Conservation (phyloP, 352 stramenopile species). For the Discostella stelligera region DNA sequence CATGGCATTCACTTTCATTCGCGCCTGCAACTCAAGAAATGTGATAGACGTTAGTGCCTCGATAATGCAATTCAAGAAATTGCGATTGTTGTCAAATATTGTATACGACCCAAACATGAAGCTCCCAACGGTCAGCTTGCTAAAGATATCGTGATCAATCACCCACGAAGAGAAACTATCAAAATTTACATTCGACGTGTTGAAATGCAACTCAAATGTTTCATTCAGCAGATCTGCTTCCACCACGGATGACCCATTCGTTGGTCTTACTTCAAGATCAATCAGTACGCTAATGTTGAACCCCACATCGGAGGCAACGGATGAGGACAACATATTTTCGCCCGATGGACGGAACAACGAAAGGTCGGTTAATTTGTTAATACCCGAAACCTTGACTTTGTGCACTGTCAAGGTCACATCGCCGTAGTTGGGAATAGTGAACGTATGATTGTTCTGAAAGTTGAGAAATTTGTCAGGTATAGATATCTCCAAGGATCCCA, state of each 20-base stretch:
- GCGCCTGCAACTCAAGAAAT: conserved; percentile 29
- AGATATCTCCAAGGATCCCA: conserved; percentile 16
- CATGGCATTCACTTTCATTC: conserved; percentile 44
- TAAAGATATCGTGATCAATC: conserved; percentile 48
- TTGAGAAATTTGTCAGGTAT: conserved; percentile 45
- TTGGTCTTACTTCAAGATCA: conserved; percentile 39
- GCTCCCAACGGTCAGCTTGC: conserved; percentile 43
- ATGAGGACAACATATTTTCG: conserved; percentile 39
- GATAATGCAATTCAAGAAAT: conserved; percentile 44
- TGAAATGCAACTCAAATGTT: conserved; percentile 48
- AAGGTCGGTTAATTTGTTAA: conserved; percentile 53
- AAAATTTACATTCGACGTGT: conserved; percentile 43
- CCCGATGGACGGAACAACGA: conserved; percentile 33
- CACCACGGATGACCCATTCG: conserved; percentile 34
- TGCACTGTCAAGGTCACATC: conserved; percentile 31
- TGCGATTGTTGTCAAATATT: conserved; percentile 46
- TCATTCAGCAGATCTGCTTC: conserved; percentile 45
- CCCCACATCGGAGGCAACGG: conserved; percentile 33
- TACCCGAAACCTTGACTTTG: conserved; percentile 34
- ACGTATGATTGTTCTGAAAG: conserved; percentile 49
- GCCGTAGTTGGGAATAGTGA: conserved; percentile 52
- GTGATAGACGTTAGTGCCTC: conserved; percentile 36
- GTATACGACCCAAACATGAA: conserved; percentile 53
- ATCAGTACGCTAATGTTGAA: conserved; percentile 46
- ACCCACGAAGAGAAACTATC: conserved; percentile 15